Percentiles rank a stretch among this genome's conserved stretches.
These are phyloP conservation scores for Talinum fruticosum DNA, from an alignment of 148 eudicot genomes.

Conservation along the genomic window DNA sequence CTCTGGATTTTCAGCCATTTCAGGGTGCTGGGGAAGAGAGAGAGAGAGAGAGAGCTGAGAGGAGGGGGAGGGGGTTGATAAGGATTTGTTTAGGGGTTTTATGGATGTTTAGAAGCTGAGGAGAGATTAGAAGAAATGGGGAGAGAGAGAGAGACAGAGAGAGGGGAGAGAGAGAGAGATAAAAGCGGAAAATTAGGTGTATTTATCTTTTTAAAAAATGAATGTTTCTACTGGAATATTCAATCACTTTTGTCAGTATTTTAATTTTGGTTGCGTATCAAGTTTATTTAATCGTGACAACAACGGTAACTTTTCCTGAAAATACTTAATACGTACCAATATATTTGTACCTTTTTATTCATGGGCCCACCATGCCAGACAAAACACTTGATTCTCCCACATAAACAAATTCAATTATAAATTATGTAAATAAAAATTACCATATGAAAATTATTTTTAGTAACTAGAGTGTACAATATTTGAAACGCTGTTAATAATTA, in stretches of 20 bases:
- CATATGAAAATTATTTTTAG: neutral
- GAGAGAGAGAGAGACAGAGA: too few relatives aligned
- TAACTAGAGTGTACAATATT: too few relatives aligned
- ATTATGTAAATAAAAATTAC: neutral
- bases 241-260: constrained; percentile 4
- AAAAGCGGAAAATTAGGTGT: neutral
- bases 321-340: constrained; percentile 3
- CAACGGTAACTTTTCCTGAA: neutral
- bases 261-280: neutral
- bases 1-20: constrained; percentile 26
- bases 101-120: neutral
- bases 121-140: neutral
- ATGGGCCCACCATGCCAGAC: neutral
- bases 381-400: neutral
- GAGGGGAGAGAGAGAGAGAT: too few relatives aligned
- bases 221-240: neutral
- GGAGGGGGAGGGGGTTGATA: neutral
- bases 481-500: too few relatives aligned
- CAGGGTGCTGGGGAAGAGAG: neutral
- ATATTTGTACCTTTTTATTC: neutral
- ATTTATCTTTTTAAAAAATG: neutral
- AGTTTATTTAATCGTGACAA: neutral
- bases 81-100: constrained; percentile 5
- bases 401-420: neutral
- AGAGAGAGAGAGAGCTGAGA: neutral